These are phyloP conservation scores for Ustilago bromivora DNA, from an alignment of 1,284 basidiomycete genomes.

Conservation along the genomic window DNA sequence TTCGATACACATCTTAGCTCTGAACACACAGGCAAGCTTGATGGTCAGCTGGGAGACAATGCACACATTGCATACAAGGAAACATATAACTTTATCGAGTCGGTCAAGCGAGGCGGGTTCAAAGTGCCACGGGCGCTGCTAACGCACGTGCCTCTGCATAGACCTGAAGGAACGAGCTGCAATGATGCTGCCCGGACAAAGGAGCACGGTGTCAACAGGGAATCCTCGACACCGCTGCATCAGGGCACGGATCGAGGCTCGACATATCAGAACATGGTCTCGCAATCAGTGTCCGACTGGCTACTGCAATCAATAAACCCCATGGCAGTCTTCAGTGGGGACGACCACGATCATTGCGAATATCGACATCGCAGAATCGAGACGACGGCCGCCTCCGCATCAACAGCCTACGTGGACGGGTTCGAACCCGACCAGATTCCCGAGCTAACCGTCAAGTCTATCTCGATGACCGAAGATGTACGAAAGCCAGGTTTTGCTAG, in stretches of 20 bases:
- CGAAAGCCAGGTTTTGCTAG: conserved; percentile 57
- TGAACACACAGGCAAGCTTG: conserved; percentile 38
- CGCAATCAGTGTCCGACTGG: conserved; percentile 43
- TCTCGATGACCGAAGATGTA: conserved; percentile 63
- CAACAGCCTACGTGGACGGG: conserved; percentile 15
- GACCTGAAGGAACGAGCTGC: conserved; percentile 36
- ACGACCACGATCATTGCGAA: conserved; percentile 66
- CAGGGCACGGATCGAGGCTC: conserved; percentile 53
- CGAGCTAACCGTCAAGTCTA: conserved; percentile 62
- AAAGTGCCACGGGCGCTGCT: conserved; percentile 50
- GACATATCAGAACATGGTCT: conserved; percentile 62
- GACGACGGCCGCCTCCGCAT: not conserved
- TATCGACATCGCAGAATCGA: conserved; percentile 37
- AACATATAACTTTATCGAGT: conserved; percentile 53
- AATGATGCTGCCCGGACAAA: conserved; percentile 33
- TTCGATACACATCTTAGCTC: conserved; percentile 30
- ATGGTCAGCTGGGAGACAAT: conserved; percentile 30
- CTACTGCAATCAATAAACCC: conserved; percentile 50
- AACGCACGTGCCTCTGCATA: conserved; percentile 57
- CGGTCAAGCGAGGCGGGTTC: conserved; percentile 19
- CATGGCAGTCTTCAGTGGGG: conserved; percentile 56
- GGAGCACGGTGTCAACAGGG: conserved; percentile 47
- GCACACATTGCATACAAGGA: conserved; percentile 42
- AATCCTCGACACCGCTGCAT: conserved; percentile 41
- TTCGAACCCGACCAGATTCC: conserved; percentile 39